A percentile compares a stretch with the other conserved stretches of the same genome.
These are phyloP conservation scores for Fusarium nelsonii DNA, from an alignment of 2,329 filamentous ascomycete genomes.

Conservation along the genomic window DNA sequence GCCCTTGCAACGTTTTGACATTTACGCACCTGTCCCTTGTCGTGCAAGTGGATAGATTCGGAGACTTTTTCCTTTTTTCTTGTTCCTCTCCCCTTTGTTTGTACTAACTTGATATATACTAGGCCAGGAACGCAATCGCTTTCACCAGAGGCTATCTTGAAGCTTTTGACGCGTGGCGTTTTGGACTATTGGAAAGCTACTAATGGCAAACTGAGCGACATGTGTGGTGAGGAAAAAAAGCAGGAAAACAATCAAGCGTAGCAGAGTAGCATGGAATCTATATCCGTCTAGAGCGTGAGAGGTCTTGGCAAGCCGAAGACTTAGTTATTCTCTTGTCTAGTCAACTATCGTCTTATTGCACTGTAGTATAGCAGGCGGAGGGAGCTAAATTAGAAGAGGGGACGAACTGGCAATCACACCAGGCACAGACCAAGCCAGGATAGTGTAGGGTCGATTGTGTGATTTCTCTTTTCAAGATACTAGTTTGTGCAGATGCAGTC, in stretches of 20 bases:
- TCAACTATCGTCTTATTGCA: background rate
- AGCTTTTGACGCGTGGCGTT: constrained; percentile 23
- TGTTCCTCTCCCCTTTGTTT: background rate
- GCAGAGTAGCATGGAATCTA: background rate
- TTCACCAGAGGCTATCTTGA: background rate
- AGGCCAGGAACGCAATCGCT: constrained; percentile 2
- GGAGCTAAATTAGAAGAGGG: constrained; percentile 26
- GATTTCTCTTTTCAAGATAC: constrained; percentile 21
- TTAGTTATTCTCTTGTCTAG: constrained; percentile 6
- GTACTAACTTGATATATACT: constrained; percentile 19
- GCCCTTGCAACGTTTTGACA: constrained; percentile 5
- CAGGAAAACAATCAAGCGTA: constrained; percentile 6
- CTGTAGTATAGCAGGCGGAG: constrained; percentile 1
- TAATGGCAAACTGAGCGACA: background rate
- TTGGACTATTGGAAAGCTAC: constrained; percentile 24
- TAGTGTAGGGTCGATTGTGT: constrained; percentile 20
- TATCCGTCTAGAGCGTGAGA: background rate
- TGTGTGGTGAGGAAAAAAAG: background rate
- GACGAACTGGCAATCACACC: background rate
- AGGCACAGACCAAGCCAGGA: constrained; percentile 9
- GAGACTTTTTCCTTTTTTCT: constrained; percentile 3
- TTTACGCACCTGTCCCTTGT: background rate
- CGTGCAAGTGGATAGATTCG: constrained; percentile 1
- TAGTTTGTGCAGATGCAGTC: constrained; percentile 14
- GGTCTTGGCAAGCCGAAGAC: constrained; percentile 12